A percentile compares a stretch with the other conserved stretches of the same genome.
phyloP scores from a whole-genome alignment of 2,329 filamentous ascomycete species.

The Leptographium wingfieldii region DNA sequence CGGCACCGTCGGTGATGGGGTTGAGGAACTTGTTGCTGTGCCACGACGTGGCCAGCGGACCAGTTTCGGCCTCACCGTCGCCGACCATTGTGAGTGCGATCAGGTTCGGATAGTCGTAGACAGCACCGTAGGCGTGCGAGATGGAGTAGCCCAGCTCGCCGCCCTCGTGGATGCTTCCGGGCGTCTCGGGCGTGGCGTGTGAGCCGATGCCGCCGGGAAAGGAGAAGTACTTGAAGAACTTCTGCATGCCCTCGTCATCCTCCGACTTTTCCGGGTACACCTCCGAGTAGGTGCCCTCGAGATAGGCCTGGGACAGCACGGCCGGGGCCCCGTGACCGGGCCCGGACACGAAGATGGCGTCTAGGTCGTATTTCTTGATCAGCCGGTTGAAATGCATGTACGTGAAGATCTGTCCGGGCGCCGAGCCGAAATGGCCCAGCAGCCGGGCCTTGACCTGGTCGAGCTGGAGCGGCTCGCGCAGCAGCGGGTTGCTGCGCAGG shows the following conservation, averaged over 20 bases:
- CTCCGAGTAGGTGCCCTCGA: conserved; percentile 67
- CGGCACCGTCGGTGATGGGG: conserved; percentile 64
- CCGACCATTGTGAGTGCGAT: conserved; percentile 70
- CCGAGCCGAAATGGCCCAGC: conserved; percentile 67
- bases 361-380: conserved; percentile 67
- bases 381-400: conserved; percentile 74
- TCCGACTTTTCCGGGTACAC: conserved; percentile 64
- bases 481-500: conserved; percentile 58
- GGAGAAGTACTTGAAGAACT: conserved; percentile 74
- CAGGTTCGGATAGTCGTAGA: conserved; percentile 62
- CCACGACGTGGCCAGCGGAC: conserved; percentile 67
- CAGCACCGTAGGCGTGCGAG: conserved; percentile 65
- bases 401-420: conserved; percentile 69
- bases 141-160: conserved; percentile 74
- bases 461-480: conserved; percentile 53
- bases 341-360: conserved; percentile 62
- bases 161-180: conserved; percentile 65
- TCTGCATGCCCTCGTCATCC: conserved; percentile 54
- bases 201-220: conserved; percentile 70
- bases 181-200: conserved; percentile 68
- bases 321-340: conserved; percentile 69
- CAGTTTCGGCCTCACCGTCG: conserved; percentile 72
- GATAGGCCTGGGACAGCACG: conserved; percentile 61
- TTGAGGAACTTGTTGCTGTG: conserved; percentile 76
- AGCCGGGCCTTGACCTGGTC: conserved; percentile 64